Base-by-base conservation (phyloP, 2,329 filamentous ascomycete species). In the Dryadomyces quercus-mongolicae region DNA sequence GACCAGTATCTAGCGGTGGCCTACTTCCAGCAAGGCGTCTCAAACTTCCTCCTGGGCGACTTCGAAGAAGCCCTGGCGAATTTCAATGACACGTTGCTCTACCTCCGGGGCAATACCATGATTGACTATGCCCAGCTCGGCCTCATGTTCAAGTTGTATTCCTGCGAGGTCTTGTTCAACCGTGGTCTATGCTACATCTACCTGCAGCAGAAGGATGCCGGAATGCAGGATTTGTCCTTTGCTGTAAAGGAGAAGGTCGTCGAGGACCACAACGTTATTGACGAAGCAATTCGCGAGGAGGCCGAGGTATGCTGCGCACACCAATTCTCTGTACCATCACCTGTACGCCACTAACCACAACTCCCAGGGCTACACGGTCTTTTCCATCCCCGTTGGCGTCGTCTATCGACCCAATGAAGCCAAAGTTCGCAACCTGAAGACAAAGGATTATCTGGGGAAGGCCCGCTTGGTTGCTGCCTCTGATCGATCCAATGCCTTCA, bases 71-170 rank as follows among this genome's bases (percentile, higher is more conserved):
- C 93, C 18, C 76, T 97, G 58, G 91, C 91, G 61, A 97, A 97
- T 71, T 98, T 98, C 78, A 98, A 98, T 73, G 93, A 98, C 66
- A 96, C 93, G 0, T 76, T 98, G 44, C 74, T 96, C 45, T 97
- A 97, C 69, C 79, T 98, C 48, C 82, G 93, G 64, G 93, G 93
- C 58, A 97, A 98, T 73, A 91, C 89, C 55, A 88, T 93, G 72
- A 98, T 98, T 70, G 91, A 98, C 70, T 98, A 98, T 69, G 89
- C 95, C 57, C 93, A 98, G 68, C 71, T 98, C 50, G 93, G 93
- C 20, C 79, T 98, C 47, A 86, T 94, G 56, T 98, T 97, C 75
- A 95, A 95, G 69, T 75, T 98, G 12, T 97, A 92, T 69, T 96
- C 93, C 1, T 98, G 93, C 71, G 93, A 98, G 65, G 92, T 96